These are phyloP conservation scores for Mollisia scopiformis DNA, from an alignment of 2,329 filamentous ascomycete genomes.

Conservation along the genomic window DNA sequence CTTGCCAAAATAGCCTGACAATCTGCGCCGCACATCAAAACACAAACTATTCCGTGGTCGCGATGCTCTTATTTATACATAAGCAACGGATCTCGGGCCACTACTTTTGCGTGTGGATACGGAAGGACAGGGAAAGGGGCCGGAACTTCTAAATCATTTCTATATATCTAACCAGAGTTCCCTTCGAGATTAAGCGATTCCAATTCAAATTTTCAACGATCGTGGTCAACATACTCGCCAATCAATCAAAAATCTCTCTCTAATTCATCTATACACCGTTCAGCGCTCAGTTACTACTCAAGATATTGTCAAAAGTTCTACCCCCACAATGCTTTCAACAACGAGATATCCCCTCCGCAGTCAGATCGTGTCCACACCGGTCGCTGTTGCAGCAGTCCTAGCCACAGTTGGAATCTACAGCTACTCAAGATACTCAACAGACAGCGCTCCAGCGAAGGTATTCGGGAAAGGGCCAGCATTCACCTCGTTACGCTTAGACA, in stretches of 20 bases:
- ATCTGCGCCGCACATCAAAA: too few species aligned
- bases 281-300: background rate
- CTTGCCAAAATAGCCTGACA: too few species aligned
- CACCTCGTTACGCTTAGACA: constrained; percentile 43
- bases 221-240: background rate
- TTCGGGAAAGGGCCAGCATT: background rate
- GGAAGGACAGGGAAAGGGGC: too few species aligned
- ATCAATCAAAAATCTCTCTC: too few species aligned
- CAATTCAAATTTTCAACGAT: background rate
- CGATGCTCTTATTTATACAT: too few species aligned
- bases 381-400: background rate
- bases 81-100: background rate
- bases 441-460: background rate
- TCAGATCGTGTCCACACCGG: background rate
- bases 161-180: background rate
- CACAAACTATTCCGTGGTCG: too few species aligned
- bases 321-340: background rate
- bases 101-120: background rate
- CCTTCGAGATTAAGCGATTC: too few species aligned
- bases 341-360: background rate
- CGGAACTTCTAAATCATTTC: too few species aligned
- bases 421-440: background rate
- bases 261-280: background rate
- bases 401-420: background rate
- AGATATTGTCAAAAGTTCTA: background rate